phyloP scores from a whole-genome alignment of 345 rosid genomes.

The Clarkia xantiana region DNA sequence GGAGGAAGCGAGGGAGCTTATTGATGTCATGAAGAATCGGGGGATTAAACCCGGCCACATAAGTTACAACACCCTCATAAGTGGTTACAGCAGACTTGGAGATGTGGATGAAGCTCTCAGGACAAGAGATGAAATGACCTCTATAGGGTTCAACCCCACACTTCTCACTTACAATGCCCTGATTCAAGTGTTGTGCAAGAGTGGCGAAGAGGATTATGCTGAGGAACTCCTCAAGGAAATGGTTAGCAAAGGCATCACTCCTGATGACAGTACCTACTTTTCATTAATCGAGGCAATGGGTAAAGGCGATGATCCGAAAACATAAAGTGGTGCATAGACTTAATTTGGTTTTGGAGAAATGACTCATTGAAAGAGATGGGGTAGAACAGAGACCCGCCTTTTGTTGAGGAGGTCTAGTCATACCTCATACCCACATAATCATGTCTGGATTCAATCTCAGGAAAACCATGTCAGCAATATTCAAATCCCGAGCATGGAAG shows the following conservation, averaged over 20 bases:
- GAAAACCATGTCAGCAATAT: too few species aligned
- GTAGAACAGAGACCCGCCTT: not conserved
- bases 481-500: too few species aligned
- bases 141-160: slow-evolving; percentile 73
- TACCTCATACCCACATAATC: too few species aligned
- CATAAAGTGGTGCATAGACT: not conserved
- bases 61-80: slow-evolving; percentile 78
- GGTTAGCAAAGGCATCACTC: slow-evolving; percentile 66
- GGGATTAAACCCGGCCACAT: slow-evolving; percentile 73
- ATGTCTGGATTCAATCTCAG: too few species aligned
- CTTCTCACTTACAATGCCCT: slow-evolving; percentile 77
- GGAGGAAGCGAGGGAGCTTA: slow-evolving; percentile 72
- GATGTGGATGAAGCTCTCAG: slow-evolving; percentile 62
- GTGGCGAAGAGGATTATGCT: slow-evolving; percentile 52
- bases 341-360: not conserved
- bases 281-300: slow-evolving; percentile 61
- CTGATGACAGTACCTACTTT: slow-evolving; percentile 60
- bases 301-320: not conserved
- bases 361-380: not conserved
- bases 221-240: slow-evolving; percentile 71
- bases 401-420: too few species aligned
- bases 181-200: slow-evolving; percentile 63
- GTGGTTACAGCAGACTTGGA: slow-evolving; percentile 77
- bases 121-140: slow-evolving; percentile 79
- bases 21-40: slow-evolving; percentile 65